Conservation (phyloP, 768 basidiomycete species). For the Dioszegia hungarica region DNA sequence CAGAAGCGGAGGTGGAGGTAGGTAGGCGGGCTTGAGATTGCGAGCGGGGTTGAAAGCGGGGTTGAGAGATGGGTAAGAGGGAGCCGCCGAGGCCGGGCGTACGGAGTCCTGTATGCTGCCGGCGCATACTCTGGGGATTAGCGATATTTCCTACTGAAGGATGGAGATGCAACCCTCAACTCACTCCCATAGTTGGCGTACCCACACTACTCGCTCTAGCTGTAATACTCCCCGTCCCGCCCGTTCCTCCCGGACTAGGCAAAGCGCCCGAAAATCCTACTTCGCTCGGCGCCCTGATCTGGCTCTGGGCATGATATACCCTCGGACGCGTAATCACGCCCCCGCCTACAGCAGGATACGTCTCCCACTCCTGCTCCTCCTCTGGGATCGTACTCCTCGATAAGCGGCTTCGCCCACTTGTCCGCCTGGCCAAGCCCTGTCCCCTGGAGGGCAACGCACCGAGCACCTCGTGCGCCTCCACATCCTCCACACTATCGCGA, state of each 20-base stretch:
- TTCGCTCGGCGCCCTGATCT: constrained; percentile 57
- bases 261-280: constrained; percentile 18
- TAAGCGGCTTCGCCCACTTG: constrained; percentile 7
- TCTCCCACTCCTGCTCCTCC: constrained; percentile 70
- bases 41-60: not conserved
- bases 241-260: constrained; percentile 44
- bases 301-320: constrained; percentile 77
- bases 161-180: too few species aligned
- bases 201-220: constrained; percentile 44
- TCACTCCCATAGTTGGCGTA: constrained; percentile 44
- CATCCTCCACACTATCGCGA: constrained; percentile 18
- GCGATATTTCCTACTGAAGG: not conserved
- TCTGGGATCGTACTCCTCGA: constrained; percentile 12
- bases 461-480: constrained; percentile 1
- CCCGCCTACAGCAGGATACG: constrained; percentile 85
- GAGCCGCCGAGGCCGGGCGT: not conserved
- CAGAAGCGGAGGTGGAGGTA: constrained; percentile 6
- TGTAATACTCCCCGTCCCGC: constrained; percentile 33
- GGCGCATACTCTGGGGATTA: not conserved
- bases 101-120: not conserved
- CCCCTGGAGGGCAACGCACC: not conserved
- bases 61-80: constrained; percentile 1
- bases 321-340: constrained; percentile 80
- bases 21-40: constrained; percentile 6
- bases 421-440: not conserved